phyloP scores from a whole-genome alignment of 106 monocot species.

The Triglochin maritima region DNA sequence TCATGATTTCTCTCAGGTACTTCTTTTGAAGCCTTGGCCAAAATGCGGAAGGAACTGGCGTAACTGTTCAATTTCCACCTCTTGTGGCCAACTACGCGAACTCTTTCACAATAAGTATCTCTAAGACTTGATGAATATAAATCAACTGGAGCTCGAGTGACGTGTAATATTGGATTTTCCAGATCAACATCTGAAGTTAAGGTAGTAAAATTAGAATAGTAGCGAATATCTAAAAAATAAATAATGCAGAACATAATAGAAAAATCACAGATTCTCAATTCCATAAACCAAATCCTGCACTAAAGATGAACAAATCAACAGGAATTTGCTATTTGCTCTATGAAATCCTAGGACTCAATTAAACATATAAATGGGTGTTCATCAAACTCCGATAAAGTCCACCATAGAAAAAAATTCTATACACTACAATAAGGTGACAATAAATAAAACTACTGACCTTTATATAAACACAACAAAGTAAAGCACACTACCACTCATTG shows the following conservation, averaged over 20 bases:
- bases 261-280: too few relatives aligned
- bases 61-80: conserved; percentile 55
- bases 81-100: conserved; percentile 40
- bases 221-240: too few relatives aligned
- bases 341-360: background rate
- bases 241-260: too few relatives aligned
- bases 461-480: too few relatives aligned
- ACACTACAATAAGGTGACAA: too few relatives aligned
- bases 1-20: conserved; percentile 43
- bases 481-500: too few relatives aligned
- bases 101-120: conserved; percentile 37
- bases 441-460: too few relatives aligned
- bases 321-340: too few relatives aligned
- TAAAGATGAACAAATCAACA: background rate
- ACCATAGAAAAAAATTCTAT: too few relatives aligned
- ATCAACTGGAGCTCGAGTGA: conserved; percentile 20
- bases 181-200: conserved; percentile 49
- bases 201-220: background rate
- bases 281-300: background rate
- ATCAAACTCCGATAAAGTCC: too few relatives aligned
- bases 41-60: conserved; percentile 39
- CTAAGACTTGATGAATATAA: conserved; percentile 12
- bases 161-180: conserved; percentile 30
- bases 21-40: conserved; percentile 38
- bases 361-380: too few relatives aligned